A percentile compares a stretch with the other conserved stretches of the same genome.
phyloP scores from a whole-genome alignment of 768 basidiomycete species.

The Termitomyces sp. region DNA sequence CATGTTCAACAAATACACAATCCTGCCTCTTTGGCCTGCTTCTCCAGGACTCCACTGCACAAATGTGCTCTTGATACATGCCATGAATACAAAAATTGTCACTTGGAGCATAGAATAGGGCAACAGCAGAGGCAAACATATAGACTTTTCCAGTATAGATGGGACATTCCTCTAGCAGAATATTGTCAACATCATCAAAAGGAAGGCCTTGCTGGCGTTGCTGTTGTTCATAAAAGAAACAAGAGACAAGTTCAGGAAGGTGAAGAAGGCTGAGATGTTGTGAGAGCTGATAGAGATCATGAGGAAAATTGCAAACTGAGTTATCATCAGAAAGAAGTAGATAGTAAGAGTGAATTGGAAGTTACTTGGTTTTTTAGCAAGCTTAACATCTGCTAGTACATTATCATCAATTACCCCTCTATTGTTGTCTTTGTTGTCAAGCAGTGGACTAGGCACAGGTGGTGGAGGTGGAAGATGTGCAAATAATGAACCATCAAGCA shows the following conservation, averaged over 20 bases:
- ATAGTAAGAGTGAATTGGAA: background rate
- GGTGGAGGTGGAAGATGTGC: background rate
- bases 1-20: conserved; percentile 23
- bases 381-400: background rate
- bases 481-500: conserved; percentile 1
- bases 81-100: conserved; percentile 19
- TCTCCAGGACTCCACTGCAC: conserved; percentile 20
- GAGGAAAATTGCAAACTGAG: background rate
- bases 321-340: background rate
- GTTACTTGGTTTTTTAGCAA: background rate
- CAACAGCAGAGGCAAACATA: conserved; percentile 16
- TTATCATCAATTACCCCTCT: background rate
- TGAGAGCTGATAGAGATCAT: background rate
- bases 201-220: background rate
- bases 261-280: background rate
- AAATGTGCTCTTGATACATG: conserved; percentile 24
- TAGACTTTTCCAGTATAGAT: background rate
- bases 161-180: background rate
- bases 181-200: background rate
- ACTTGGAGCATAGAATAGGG: conserved; percentile 23
- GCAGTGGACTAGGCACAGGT: background rate
- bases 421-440: background rate
- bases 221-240: conserved; percentile 18
- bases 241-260: conserved; percentile 7
- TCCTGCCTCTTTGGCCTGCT: conserved; percentile 16